Conservation (phyloP, 2,329 filamentous ascomycete species). For the Xylariaceae sp. region DNA sequence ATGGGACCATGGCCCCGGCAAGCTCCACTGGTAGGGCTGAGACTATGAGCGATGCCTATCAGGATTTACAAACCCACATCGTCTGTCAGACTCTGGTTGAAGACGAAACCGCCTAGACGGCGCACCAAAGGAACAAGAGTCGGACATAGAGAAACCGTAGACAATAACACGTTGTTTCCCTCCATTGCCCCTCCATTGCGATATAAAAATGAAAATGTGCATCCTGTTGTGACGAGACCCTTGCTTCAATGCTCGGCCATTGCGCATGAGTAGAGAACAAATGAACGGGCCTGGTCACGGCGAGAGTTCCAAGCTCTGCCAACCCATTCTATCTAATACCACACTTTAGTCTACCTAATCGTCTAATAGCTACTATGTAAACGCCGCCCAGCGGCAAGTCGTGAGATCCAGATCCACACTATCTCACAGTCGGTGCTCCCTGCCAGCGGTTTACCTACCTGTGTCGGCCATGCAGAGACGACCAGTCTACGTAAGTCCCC, state of each 20-base stretch:
- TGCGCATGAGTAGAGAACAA: not conserved
- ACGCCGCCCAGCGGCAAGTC: not conserved
- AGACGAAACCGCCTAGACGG: constrained; percentile 10
- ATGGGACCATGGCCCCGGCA: not conserved
- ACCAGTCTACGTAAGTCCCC: not conserved
- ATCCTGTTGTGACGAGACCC: not conserved
- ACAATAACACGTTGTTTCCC: constrained; percentile 8
- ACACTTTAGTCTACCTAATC: too few species aligned
- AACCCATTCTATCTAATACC: too few species aligned
- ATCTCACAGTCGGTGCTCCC: too few species aligned
- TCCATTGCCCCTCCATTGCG: not conserved
- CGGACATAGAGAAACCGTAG: constrained; percentile 14
- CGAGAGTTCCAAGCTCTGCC: too few species aligned
- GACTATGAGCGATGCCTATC: constrained; percentile 20
- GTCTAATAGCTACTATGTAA: too few species aligned
- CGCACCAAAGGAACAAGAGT: constrained; percentile 1
- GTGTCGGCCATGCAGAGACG: not conserved
- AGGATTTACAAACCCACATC: constrained; percentile 14
- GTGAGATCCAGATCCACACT: not conserved
- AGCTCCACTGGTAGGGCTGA: constrained; percentile 10
- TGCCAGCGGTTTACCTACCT: too few species aligned
- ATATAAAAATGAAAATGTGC: not conserved
- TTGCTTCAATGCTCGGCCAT: not conserved
- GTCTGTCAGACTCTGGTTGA: constrained; percentile 18
- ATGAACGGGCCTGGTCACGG: too few species aligned